Base-by-base conservation (phyloP, 2,329 filamentous ascomycete genomes). In the Claviceps cyperi region DNA sequence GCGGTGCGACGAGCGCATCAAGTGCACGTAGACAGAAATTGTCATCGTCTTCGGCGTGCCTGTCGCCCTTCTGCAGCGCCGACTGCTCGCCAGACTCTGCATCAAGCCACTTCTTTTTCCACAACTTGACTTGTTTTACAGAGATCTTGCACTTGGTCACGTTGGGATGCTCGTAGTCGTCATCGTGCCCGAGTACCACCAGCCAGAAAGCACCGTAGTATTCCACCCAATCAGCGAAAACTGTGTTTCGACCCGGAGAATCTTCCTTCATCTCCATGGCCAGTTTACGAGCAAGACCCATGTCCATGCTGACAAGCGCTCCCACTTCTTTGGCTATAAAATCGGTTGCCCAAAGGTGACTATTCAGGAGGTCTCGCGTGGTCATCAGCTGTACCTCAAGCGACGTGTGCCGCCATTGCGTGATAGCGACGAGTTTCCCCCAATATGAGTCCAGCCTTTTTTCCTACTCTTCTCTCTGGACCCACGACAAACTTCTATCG, bases 51-150 rank as follows among this genome's bases (percentile, higher is more conserved):
- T 47, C 32, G 6, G n/a, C 14, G 32, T 13, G 38, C 36, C 8
- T 11, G 17, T 48, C 36, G 21, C 36, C 37, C 36, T 48, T 39
- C 22, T 51, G 43, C 17, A 40, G 37, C 17, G 40, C 36, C 11
- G 40, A 51, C n/a, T 35, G 5, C 19, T 19, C 28, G 28, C 36
- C 50, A 43, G 32, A 21, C 28, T 52, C 43, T 19, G 11, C 22
- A 39, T 52, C 43, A n/a, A 50, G 40, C 47, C 43, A 38, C 5
- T 19, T n/a, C 21, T 46, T 39, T 21, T 50, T 50, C 48, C 47
- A 43, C 9, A n/a, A 35, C 13, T 32, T 32, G n/a, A 44, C 22
- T n/a, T 32, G 7, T 9, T 44, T 13, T n/a, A 44, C 40, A 43
- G 19, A 22, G 9, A 40, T 9, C 2, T n/a, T 11, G 38, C 38